Conservation (phyloP, 768 basidiomycete genomes). For the Ramaria rubella region DNA sequence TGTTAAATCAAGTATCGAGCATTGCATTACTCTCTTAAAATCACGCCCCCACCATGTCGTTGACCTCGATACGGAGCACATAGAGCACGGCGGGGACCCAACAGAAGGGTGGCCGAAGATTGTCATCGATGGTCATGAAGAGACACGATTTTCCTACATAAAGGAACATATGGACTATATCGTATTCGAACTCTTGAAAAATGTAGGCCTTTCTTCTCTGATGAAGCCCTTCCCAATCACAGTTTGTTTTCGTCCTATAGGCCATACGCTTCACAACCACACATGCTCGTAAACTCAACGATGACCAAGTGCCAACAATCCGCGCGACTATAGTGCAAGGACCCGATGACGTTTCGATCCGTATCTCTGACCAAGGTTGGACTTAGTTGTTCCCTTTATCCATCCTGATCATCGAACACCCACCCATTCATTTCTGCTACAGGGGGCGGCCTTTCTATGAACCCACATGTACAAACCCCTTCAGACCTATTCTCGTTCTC, state of each 20-base stretch:
- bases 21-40: conserved; percentile 53
- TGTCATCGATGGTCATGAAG: conserved; percentile 62
- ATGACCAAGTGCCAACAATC: conserved; percentile 46
- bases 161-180: conserved; percentile 89
- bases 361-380: conserved; percentile 86
- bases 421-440: conserved; percentile 8
- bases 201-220: conserved; percentile 52
- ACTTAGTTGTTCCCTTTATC: neutral
- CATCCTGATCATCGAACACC: conserved; percentile 3
- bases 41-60: conserved; percentile 41
- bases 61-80: conserved; percentile 25
- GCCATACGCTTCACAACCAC: conserved; percentile 60
- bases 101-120: conserved; percentile 53
- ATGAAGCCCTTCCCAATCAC: no score
- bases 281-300: neutral
- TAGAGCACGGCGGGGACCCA: conserved; percentile 13
- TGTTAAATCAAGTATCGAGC: conserved; percentile 63
- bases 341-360: conserved; percentile 65
- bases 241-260: conserved; percentile 33
- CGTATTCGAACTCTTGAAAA: conserved; percentile 84
- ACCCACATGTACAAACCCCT: conserved; percentile 47
- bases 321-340: conserved; percentile 70
- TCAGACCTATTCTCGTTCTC: conserved; percentile 88
- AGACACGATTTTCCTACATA: conserved; percentile 74
- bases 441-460: conserved; percentile 66